Base-by-base conservation (phyloP, 2,329 filamentous ascomycete species). In the Cladosporium sp. region DNA sequence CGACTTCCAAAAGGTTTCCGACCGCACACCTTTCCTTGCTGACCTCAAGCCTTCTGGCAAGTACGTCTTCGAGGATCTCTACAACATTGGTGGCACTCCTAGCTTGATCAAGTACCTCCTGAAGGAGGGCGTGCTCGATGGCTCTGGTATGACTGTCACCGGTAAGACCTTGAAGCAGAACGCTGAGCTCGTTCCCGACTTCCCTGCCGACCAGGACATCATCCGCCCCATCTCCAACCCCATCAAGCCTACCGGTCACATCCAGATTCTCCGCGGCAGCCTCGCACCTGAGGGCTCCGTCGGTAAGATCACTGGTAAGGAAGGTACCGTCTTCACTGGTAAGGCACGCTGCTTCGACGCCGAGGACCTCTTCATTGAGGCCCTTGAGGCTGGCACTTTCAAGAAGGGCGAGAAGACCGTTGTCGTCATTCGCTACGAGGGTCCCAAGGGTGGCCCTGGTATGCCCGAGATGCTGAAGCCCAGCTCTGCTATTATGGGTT, bases 391-490 rank as follows among this genome's bases (percentile, higher is more conserved):
- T 38, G 84, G 84, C 20, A 84, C 87, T 63, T 84, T 90, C 72
- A 88, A 86, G 72, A 88, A 88, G 77, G 86, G 86, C 55, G 87
- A 90, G 70, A 90, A 90, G 76, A 88, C 85, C 0, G 88, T 90
- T 40, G 86, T 90, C 30, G 84, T 90, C 55, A 89, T 90, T 73
- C 84, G 88, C 45, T 90, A 89, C 72, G 86, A 88, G 67, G 87
- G 87, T 1, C 87, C 87, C 39, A 89, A 88, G 74, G 87, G 87
- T 59, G 87, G 86, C 2, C 87, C 87, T 1, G 87, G 87, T 59
- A 89, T 89, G 88, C 86, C 83, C 6, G 87, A 90, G 76, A 89
- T 89, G 85, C 73, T 90, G 67, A 89, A 89, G 72, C 86, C 87
- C 51, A 84, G 81, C 51, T 85, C 85, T 12, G 86, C 86, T 30